Evolutionary conservation across 2,329 filamentous ascomycete genomes (phyloP), one percentile per base, ranked within the genome.

Genomic region (Akanthomyces lecanii): DNA sequence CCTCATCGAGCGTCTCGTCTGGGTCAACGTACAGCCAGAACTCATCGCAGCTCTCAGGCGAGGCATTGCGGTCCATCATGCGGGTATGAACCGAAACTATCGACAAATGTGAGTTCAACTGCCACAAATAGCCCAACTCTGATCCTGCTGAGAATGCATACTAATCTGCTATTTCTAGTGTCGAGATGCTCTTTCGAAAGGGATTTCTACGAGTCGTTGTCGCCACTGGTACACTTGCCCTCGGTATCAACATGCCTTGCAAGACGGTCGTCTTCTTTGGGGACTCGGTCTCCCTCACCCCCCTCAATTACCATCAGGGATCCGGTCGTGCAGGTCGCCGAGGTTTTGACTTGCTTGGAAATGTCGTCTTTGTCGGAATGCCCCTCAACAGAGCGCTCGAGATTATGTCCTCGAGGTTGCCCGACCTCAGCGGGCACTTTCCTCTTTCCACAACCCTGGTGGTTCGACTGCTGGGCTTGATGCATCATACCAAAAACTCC

Each of bases 161-260:
- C 28, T 55, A 25, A 62, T 51, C 11, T 62, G 4, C 61, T 67
- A 53, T 64, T 53, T 47, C 5, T 42, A 80, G 79, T 23, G 87
- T 91, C 1, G 89, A 92, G 70, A 89, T 90, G 64, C 75, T 92
- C 8, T 92, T 92, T 75, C 83, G 90, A 10, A 88, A 84, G 71
- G 88, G 89, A 0, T 92, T 84, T 69, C 74, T 93, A 47, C 82
- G 84, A 8, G 86, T 89, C 1, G 85, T 93, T 33, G 81, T 93
- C 30, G 89, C 90, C 0, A 93, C 90, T 1, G 90, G 89, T 1
- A 92, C 89, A 0, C 80, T 92, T 25, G 88, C 88, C 1, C 77
- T 93, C 5, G 90, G 90, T 77, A 89, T 94, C 77, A 94, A 91
- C 68, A 91, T 91, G 88, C 90, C 90, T 11, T 93, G 89, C 72